Evolutionary conservation across 495 filamentous ascomycete species (phyloP), one percentile per base, ranked within the genome.

Genomic region (Penicillium atrosanguineum): DNA sequence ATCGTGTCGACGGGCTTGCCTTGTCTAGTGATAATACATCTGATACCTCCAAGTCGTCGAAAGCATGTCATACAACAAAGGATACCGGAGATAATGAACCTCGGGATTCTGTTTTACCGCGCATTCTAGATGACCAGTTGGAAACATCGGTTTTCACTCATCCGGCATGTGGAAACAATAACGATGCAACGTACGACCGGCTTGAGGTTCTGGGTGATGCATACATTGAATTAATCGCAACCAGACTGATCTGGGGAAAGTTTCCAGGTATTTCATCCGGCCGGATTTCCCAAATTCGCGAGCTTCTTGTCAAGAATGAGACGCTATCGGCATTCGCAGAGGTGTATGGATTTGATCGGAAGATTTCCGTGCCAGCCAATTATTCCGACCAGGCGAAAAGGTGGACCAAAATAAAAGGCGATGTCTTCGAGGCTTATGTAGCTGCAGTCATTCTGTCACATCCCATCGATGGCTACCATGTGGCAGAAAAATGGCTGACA

Each of bases 361-460:
- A 74, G 37, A 79, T 83, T 23, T 72, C 71, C 20, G 73, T 86
- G 15, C 81, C 80, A n/a, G 48, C 57, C 38, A 64, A 70, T 53
- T 68, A 70, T 37, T 60, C 59, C 3, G 65, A 68, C 11, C 61
- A 74, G 46, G 58, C 69, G 8, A 77, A 83, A 43, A 79, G 79
- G 53, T 76, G 79, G 55, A 79, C 73, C 26, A 96, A 96, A 65
- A 82, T 86, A 16, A 71, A 84, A 44, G 91, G 84, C 8, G 91
- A 96, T 67, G 79, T 96, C 8, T 92, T 96, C 62, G 91, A 96
- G 68, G 86, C 91, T 2, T 95, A 93, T 65, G 81, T 91, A 9
- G 91, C 89, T 18, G 91, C 88, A 12, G 65, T 89, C 21, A 78
- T 95, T 41, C 68, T 90, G 8, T 84, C 83, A 12, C 77, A 88